These are phyloP conservation scores for Closterium sp. DNA, from an alignment of 139 green algal species.

Conservation along the genomic window DNA sequence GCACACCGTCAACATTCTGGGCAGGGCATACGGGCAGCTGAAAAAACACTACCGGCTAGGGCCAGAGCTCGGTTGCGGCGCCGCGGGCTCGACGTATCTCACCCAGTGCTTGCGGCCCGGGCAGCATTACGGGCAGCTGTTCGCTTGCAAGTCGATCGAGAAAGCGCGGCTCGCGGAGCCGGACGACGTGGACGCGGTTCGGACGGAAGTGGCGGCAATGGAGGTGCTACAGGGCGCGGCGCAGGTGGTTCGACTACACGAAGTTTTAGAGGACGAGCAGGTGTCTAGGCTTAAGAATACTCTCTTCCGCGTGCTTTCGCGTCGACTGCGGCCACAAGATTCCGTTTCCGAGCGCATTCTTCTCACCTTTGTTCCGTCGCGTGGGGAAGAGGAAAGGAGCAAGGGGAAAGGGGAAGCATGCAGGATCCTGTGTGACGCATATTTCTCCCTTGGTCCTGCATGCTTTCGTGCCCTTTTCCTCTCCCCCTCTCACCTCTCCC, in stretches of 20 bases:
- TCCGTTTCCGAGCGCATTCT: no score
- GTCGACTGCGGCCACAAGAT: no score
- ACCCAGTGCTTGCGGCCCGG: background rate
- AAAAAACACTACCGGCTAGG: background rate
- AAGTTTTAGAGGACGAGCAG: background rate
- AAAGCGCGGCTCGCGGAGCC: slow-evolving; percentile 79
- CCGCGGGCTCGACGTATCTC: background rate
- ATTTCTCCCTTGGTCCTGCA: no score
- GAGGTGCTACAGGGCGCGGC: background rate
- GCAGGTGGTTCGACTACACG: background rate
- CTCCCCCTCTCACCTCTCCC: no score
- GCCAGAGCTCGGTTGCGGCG: background rate
- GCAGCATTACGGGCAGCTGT: background rate
- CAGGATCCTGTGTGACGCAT: no score
- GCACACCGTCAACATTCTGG: background rate
- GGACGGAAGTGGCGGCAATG: slow-evolving; percentile 70
- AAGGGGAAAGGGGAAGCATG: no score
- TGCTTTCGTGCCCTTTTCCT: no score
- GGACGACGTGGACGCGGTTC: slow-evolving; percentile 90
- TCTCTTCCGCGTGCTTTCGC: no score
- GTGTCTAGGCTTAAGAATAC: no score
- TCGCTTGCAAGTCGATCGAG: slow-evolving; percentile 85
- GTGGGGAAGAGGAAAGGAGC: no score
- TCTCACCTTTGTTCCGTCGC: no score
- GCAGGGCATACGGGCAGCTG: background rate